Percentiles rank a stretch among this genome's conserved stretches.
Conservation (phyloP, 2,329 filamentous ascomycete genomes). For the Monosporascus sp. region DNA sequence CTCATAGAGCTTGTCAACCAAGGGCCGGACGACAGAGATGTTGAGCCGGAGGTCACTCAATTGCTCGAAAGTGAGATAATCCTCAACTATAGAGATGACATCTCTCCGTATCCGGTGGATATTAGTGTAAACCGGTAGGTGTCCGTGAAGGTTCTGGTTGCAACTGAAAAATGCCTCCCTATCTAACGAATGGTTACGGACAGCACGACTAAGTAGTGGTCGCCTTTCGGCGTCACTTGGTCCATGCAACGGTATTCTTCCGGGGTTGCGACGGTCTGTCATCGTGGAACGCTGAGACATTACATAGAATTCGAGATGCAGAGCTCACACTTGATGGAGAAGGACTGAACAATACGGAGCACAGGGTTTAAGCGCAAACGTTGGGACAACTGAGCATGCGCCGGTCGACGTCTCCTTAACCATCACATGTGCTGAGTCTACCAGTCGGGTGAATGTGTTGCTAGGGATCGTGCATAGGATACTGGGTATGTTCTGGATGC, state of each 20-base stretch:
- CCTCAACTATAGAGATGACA: constrained; percentile 58
- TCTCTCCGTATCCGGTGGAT: constrained; percentile 68
- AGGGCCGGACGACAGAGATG: constrained; percentile 69
- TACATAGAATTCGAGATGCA: neutral
- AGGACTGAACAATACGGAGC: neutral
- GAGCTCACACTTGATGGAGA: neutral
- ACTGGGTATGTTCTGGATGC: no score
- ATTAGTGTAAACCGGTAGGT: constrained; percentile 70
- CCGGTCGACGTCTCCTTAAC: no score
- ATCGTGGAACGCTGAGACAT: constrained; percentile 1
- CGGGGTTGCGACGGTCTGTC: constrained; percentile 2
- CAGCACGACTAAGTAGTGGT: constrained; percentile 32
- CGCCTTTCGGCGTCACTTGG: constrained; percentile 21
- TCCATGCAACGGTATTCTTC: constrained; percentile 14
- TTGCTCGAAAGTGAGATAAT: constrained; percentile 66
- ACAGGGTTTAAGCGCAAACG: no score
- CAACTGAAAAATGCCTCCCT: constrained; percentile 46
- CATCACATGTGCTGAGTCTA: no score
- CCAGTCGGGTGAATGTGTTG: no score
- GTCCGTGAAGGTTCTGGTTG: constrained; percentile 52
- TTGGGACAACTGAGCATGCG: no score
- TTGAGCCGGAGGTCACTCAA: constrained; percentile 79
- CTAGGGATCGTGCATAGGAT: no score
- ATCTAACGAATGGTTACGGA: constrained; percentile 32
- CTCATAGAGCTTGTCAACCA: constrained; percentile 80